These are phyloP conservation scores for Nymphaea thermarum DNA, from an alignment of 164 flowering plant species.

Conservation along the genomic window DNA sequence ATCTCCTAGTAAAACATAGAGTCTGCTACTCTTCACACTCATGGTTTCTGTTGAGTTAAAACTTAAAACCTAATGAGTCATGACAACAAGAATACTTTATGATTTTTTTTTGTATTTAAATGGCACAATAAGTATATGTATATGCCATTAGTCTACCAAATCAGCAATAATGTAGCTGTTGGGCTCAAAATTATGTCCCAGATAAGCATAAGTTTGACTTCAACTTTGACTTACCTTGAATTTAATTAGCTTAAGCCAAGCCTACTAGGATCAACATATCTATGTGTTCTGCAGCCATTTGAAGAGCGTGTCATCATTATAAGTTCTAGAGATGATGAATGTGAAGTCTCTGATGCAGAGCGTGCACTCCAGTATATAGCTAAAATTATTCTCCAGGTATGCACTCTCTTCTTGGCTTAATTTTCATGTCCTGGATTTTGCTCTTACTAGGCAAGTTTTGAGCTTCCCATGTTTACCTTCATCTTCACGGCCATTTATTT, in stretches of 20 bases:
- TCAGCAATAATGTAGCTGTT: too few relatives aligned
- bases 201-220: background rate
- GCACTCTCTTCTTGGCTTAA: background rate
- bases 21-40: too few relatives aligned
- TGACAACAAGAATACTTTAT: too few relatives aligned
- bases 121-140: background rate
- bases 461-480: background rate
- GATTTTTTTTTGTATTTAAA: too few relatives aligned
- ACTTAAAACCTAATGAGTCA: too few relatives aligned
- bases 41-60: too few relatives aligned
- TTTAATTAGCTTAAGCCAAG: background rate
- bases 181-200: background rate
- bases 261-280: background rate
- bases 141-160: background rate
- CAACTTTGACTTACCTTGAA: background rate
- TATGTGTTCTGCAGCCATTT: slow-evolving; percentile 33
- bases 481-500: background rate
- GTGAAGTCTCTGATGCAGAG: slow-evolving; percentile 56
- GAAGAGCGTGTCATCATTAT: slow-evolving; percentile 87
- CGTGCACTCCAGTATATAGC: slow-evolving; percentile 65
- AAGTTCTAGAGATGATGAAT: slow-evolving; percentile 51
- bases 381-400: slow-evolving; percentile 53
- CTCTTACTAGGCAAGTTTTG: background rate
- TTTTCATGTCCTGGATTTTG: background rate
- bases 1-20: too few relatives aligned